Conservation (phyloP, 345 rosid species). For the Brassica juncea region DNA sequence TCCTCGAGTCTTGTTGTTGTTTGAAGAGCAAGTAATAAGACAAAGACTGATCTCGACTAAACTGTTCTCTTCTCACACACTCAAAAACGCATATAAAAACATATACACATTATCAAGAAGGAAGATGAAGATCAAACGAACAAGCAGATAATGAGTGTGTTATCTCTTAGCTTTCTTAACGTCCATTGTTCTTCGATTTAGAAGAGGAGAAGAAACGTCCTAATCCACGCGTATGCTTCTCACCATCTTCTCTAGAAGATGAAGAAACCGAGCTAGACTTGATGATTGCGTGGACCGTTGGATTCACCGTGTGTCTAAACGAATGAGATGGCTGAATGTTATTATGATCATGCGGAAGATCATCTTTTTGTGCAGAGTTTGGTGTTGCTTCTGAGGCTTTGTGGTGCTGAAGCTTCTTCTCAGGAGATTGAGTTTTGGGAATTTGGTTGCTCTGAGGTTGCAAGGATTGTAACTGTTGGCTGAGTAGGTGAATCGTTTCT, state of each 20-base stretch:
- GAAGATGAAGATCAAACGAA: background rate
- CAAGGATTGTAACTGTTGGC: constrained; percentile 64
- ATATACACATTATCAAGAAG: constrained; percentile 31
- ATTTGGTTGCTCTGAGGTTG: constrained; percentile 36
- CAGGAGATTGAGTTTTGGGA: constrained; percentile 28
- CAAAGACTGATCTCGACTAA: constrained; percentile 13
- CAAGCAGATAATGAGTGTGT: constrained; percentile 29
- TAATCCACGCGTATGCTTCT: constrained; percentile 48
- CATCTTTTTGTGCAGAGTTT: constrained; percentile 13
- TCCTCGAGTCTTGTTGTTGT: background rate
- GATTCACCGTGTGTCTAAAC: constrained; percentile 26
- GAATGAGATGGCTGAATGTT: constrained; percentile 40
- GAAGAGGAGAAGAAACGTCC: constrained; percentile 55
- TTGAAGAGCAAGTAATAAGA: background rate
- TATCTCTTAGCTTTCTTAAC: constrained; percentile 27
- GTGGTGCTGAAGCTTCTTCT: constrained; percentile 31
- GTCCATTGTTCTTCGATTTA: constrained; percentile 45
- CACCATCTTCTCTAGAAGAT: constrained; percentile 40
- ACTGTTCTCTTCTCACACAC: constrained; percentile 25
- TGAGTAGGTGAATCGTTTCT: constrained; percentile 67
- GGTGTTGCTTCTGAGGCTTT: constrained; percentile 28
- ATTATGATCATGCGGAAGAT: constrained; percentile 11
- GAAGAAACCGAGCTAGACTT: constrained; percentile 54
- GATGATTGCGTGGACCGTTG: constrained; percentile 45
- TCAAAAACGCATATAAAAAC: constrained; percentile 24